These are phyloP conservation scores for Monotropa hypopitys DNA, from an alignment of 179 eudicot genomes.

Conservation along the genomic window DNA sequence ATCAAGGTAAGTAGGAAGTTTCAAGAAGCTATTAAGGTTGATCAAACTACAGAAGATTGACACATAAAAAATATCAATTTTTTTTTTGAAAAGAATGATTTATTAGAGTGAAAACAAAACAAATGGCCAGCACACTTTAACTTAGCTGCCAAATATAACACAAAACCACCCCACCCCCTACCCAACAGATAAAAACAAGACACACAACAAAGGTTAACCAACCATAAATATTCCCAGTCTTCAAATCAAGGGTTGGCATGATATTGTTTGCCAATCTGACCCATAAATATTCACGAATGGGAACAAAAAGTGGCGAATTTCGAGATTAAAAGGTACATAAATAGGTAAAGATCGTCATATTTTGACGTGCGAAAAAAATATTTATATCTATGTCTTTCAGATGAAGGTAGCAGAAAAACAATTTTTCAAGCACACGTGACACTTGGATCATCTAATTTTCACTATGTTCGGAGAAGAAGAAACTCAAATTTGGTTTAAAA, in stretches of 20 bases:
- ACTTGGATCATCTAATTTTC: background rate
- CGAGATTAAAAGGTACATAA: background rate
- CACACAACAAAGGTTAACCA: too few species aligned
- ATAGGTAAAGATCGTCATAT: background rate
- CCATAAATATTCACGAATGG: background rate
- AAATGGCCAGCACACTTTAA: too few species aligned
- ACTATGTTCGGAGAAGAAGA: background rate
- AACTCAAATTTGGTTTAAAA: background rate
- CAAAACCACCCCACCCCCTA: too few species aligned
- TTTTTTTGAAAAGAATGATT: too few species aligned
- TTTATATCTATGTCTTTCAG: background rate
- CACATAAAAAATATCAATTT: too few species aligned
- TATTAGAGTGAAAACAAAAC: too few species aligned
- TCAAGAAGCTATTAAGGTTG: background rate
- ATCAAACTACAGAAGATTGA: background rate
- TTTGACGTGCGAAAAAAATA: background rate
- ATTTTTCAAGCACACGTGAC: background rate
- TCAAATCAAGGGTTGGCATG: background rate
- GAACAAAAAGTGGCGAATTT: background rate
- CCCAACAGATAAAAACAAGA: too few species aligned
- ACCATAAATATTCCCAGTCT: too few species aligned
- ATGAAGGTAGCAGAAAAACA: background rate
- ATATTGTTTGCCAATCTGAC: background rate
- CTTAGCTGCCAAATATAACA: too few species aligned
- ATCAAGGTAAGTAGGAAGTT: background rate